These are phyloP conservation scores for Ramularia endophylla DNA, from an alignment of 2,329 filamentous ascomycete genomes.

Conservation along the genomic window DNA sequence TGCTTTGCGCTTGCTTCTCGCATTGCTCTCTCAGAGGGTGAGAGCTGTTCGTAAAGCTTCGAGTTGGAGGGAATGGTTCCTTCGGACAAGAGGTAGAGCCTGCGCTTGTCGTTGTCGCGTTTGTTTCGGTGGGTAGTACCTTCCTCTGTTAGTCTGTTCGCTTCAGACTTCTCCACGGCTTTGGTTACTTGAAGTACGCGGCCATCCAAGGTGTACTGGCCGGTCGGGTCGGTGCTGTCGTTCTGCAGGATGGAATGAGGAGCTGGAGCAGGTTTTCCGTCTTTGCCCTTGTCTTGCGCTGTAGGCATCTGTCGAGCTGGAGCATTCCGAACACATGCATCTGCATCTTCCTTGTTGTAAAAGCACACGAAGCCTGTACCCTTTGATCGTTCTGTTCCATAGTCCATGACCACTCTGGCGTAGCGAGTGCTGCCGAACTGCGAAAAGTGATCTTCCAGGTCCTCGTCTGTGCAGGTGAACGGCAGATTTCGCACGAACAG, in stretches of 20 bases:
- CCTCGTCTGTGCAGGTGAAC: slow-evolving; percentile 77
- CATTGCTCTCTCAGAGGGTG: slow-evolving; percentile 76
- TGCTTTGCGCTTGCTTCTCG: slow-evolving; percentile 81
- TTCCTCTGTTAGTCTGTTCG: slow-evolving; percentile 66
- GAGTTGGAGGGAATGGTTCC: slow-evolving; percentile 75
- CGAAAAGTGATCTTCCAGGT: slow-evolving; percentile 78
- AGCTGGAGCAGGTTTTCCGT: slow-evolving; percentile 31
- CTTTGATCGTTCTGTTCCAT: slow-evolving; percentile 74
- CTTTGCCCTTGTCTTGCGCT: slow-evolving; percentile 17
- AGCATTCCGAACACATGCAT: slow-evolving; percentile 67
- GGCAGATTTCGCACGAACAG: slow-evolving; percentile 93
- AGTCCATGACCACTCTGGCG: slow-evolving; percentile 85
- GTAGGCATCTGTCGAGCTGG: slow-evolving; percentile 50
- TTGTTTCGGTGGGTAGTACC: slow-evolving; percentile 58
- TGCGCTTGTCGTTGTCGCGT: slow-evolving; percentile 79
- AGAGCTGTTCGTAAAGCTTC: slow-evolving; percentile 67
- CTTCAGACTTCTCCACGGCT: slow-evolving; percentile 79
- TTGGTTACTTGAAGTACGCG: slow-evolving; percentile 78
- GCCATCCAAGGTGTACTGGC: slow-evolving; percentile 84
- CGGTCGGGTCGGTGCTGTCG: slow-evolving; percentile 71
- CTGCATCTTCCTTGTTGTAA: slow-evolving; percentile 67
- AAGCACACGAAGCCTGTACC: slow-evolving; percentile 97
- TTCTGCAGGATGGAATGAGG: slow-evolving; percentile 85
- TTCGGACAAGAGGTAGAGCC: slow-evolving; percentile 81
- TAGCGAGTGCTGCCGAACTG: slow-evolving; percentile 86